Evolutionary conservation across 2,329 filamentous ascomycete genomes (phyloP).

Genomic region (Fusarium equiseti): DNA sequence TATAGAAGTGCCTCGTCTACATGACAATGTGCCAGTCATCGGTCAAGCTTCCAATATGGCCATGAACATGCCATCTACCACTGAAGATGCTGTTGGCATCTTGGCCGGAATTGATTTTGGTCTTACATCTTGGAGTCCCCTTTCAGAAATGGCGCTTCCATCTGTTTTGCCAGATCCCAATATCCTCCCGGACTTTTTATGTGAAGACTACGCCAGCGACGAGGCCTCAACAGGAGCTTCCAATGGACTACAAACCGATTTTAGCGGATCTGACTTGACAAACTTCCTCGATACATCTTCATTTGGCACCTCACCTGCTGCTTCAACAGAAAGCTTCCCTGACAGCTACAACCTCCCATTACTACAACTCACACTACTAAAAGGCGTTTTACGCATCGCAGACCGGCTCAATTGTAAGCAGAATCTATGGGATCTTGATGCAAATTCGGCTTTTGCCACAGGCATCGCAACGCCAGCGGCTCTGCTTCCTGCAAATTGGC

Average conservation of each 20-base stretch:
- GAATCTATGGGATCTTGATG: slow-evolving; percentile 60
- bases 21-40: neutral
- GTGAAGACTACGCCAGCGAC: slow-evolving; percentile 13
- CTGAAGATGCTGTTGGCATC: slow-evolving; percentile 27
- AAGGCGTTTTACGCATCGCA: slow-evolving; percentile 61
- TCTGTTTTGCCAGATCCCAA: slow-evolving; percentile 33
- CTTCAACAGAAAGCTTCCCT: slow-evolving; percentile 49
- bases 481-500: slow-evolving; percentile 61
- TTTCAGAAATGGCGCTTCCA: slow-evolving; percentile 33
- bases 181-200: slow-evolving; percentile 20
- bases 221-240: slow-evolving; percentile 1
- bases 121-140: slow-evolving; percentile 42
- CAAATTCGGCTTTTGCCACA: slow-evolving; percentile 61
- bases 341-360: slow-evolving; percentile 64
- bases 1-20: slow-evolving; percentile 6
- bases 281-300: slow-evolving; percentile 39
- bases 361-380: slow-evolving; percentile 62
- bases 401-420: slow-evolving; percentile 58
- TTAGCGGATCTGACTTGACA: slow-evolving; percentile 25
- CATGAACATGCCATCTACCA: slow-evolving; percentile 5
- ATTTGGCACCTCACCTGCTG: slow-evolving; percentile 33
- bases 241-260: neutral
- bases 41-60: slow-evolving; percentile 1
- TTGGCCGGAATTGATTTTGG: slow-evolving; percentile 41
- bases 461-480: slow-evolving; percentile 48